A percentile compares a stretch with the other conserved stretches of the same genome.
phyloP scores from a whole-genome alignment of 495 filamentous ascomycete species.

The Diplogelasinospora grovesii region DNA sequence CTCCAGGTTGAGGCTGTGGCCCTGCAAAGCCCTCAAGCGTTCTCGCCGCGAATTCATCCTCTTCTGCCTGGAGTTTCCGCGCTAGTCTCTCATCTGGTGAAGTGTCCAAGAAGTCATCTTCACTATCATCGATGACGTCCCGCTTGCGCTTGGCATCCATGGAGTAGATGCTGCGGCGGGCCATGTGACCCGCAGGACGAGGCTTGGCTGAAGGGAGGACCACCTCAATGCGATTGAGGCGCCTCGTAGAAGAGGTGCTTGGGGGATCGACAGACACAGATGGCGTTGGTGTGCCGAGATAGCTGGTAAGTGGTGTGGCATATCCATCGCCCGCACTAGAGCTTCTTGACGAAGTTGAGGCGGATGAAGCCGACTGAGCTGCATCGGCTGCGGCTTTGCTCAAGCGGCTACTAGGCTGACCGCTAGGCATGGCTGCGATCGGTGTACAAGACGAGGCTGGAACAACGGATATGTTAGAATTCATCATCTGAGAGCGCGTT shows the following conservation, averaged over 20 bases:
- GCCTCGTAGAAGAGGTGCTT: constrained; percentile 5
- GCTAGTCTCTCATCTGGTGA: constrained; percentile 51
- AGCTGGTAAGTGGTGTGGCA: constrained; percentile 74
- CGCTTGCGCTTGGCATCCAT: constrained; percentile 26
- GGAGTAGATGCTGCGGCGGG: constrained; percentile 20
- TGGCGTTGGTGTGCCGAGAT: constrained; percentile 50
- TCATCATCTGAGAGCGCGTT: too few species aligned
- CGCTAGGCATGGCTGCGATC: constrained; percentile 7
- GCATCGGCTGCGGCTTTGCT: constrained; percentile 6
- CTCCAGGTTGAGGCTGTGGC: not conserved
- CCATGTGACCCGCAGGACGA: constrained; percentile 2
- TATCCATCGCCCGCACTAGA: constrained; percentile 50
- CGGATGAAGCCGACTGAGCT: constrained; percentile 27
- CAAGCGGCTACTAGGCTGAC: too few species aligned
- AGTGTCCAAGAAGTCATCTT: constrained; percentile 32
- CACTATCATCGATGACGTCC: constrained; percentile 21
- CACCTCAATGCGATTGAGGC: constrained; percentile 19
- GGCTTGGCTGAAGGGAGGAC: constrained; percentile 12
- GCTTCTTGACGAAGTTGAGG: constrained; percentile 28
- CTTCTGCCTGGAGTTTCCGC: constrained; percentile 53
- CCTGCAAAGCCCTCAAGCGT: not conserved
- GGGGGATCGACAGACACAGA: constrained; percentile 10
- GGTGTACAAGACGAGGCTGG: constrained; percentile 1
- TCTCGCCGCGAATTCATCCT: constrained; percentile 36
- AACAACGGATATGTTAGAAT: too few species aligned